Evolutionary conservation across 1,284 basidiomycete species (phyloP), one percentile per base, ranked within the genome.

Genomic region (Pyrrhoderma noxium): DNA sequence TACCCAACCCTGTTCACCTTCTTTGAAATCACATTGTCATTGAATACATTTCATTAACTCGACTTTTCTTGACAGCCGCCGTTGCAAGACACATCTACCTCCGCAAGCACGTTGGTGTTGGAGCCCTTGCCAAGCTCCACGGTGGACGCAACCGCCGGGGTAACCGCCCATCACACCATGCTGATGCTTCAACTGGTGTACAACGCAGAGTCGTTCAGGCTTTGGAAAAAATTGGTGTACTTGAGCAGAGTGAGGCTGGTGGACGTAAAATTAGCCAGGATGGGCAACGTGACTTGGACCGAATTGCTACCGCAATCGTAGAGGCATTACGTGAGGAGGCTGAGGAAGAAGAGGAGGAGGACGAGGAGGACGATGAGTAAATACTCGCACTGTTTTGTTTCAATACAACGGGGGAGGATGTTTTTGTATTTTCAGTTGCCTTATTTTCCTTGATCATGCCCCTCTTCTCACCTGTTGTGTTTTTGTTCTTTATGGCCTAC

Each of bases 41-140:
- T 48, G 16, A 39, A 42, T 34, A 52, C 25, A 4, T 11, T 5
- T 31, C 7, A 5, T 31, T 31, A 5, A 48, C 25, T n/a, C 23
- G 45, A 45, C n/a, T 45, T 35, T 8, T 9, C 36, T 27, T 16
- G 45, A 44, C 65, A 94, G 95, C 95, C 67, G 92, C 95, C 58
- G 76, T 99, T 61, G 95, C 96, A 70, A 89, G 96, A 67, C 95
- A 99, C 84, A 94, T 99, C 75, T 99, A 99, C 83, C 88, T 99
- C 68, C 92, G 95, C 73, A 98, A 98, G 79, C 88, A 93, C 68
- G 93, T 98, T 64, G 95, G 95, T 69, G 84, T 98, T 59, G 95
- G 95, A 64, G 91, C 93, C 47, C 82, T 99, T 54, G 83, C 81
- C 71, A 99, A 98, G 81, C 88, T 98, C 52, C 93, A 99, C 76